phyloP scores from a whole-genome alignment of 306 rosid genomes.

The Glycine latifolia region DNA sequence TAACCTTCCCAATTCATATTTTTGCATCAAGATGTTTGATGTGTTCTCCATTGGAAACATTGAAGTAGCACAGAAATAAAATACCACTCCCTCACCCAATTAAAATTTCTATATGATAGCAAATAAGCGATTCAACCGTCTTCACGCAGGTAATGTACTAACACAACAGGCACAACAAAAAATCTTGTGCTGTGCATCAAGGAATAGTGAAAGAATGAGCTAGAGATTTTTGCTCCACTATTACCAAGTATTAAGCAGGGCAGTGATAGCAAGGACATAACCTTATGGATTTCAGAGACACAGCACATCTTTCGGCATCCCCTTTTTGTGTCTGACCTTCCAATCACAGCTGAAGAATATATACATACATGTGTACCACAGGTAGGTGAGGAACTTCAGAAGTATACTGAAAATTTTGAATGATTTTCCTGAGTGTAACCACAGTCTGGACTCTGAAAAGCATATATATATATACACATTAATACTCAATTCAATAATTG shows the following conservation, averaged over 20 bases:
- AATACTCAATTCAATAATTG: constrained; percentile 18
- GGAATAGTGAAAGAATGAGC: constrained; percentile 39
- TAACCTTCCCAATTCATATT: constrained; percentile 60
- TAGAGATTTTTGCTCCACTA: constrained; percentile 33
- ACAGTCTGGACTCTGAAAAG: constrained; percentile 27
- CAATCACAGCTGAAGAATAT: constrained; percentile 35
- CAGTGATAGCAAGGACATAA: constrained; percentile 40
- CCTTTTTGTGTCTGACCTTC: constrained; percentile 29
- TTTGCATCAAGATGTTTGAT: constrained; percentile 58
- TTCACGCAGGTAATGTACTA: constrained; percentile 52
- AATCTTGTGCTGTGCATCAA: constrained; percentile 19
- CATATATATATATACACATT: constrained; percentile 23
- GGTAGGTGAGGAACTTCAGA: constrained; percentile 37
- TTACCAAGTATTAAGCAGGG: constrained; percentile 43
- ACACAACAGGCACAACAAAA: constrained; percentile 26
- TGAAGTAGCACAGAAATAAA: constrained; percentile 33
- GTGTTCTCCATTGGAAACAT: constrained; percentile 46
- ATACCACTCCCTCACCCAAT: constrained; percentile 27
- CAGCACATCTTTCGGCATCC: constrained; percentile 72
- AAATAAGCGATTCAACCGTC: constrained; percentile 53
- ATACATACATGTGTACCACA: background rate
- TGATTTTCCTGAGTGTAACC: constrained; percentile 1
- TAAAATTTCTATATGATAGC: background rate
- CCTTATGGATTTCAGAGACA: constrained; percentile 50
- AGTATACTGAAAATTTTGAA: constrained; percentile 32